A percentile compares a stretch with the other conserved stretches of the same genome.
These are phyloP conservation scores for Tricholoma flavovirens DNA, from an alignment of 768 basidiomycete genomes.

Conservation along the genomic window DNA sequence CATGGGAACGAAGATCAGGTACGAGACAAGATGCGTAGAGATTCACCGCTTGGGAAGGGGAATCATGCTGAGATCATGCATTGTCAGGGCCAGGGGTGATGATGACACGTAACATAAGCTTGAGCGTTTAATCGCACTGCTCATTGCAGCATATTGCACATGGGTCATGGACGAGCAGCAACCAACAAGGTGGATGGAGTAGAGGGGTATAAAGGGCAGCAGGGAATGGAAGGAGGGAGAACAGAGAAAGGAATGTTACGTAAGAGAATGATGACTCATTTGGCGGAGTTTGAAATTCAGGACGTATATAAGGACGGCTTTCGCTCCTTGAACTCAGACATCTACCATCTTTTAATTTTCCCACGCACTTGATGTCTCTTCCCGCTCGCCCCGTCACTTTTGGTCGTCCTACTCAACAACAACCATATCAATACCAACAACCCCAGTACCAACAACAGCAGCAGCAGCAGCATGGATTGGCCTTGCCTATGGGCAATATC, in stretches of 20 bases:
- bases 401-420: slow-evolving; percentile 49
- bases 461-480: slow-evolving; percentile 33
- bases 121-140: too few species aligned
- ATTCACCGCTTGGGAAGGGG: not conserved
- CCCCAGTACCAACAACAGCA: slow-evolving; percentile 42
- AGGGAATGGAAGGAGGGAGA: slow-evolving; percentile 17
- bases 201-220: not conserved
- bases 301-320: slow-evolving; percentile 38
- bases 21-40: too few species aligned
- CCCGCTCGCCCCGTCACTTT: slow-evolving; percentile 78
- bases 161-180: not conserved
- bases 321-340: slow-evolving; percentile 22
- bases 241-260: slow-evolving; percentile 37
- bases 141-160: too few species aligned
- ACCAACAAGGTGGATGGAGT: too few species aligned
- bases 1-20: too few species aligned
- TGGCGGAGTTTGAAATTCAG: slow-evolving; percentile 40
- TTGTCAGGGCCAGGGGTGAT: not conserved
- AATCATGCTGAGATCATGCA: not conserved
- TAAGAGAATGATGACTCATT: slow-evolving; percentile 33
- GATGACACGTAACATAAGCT: not conserved
- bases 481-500: slow-evolving; percentile 50
- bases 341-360: slow-evolving; percentile 33
- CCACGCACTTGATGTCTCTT: slow-evolving; percentile 48
- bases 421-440: slow-evolving; percentile 34